Percentiles rank a stretch among this genome's conserved stretches.
Evolutionary conservation across 352 stramenopile genomes (phyloP).

Genomic region (Phytophthora tentaculata): DNA sequence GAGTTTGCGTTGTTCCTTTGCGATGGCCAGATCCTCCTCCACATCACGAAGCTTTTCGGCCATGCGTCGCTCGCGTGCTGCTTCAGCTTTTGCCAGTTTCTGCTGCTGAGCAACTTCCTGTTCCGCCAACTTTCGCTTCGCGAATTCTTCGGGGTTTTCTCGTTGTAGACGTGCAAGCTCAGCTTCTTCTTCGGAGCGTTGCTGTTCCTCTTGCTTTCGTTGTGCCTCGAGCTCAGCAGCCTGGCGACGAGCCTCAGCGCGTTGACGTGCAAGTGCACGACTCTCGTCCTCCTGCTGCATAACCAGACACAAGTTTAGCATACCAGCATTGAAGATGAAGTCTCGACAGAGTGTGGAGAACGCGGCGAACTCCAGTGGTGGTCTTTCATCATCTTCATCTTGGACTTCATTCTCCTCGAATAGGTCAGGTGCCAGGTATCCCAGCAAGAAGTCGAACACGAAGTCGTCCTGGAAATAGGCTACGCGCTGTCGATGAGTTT

Average conservation of each 20-base stretch:
- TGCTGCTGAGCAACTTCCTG: conserved; percentile 41
- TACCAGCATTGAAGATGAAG: conserved; percentile 60
- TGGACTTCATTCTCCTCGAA: conserved; percentile 19
- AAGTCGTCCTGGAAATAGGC: conserved; percentile 71
- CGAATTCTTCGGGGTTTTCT: conserved; percentile 50
- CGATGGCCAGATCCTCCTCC: conserved; percentile 67
- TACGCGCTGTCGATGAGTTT: conserved; percentile 50
- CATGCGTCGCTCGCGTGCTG: conserved; percentile 56
- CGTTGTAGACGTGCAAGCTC: conserved; percentile 43
- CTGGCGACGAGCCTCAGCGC: conserved; percentile 20
- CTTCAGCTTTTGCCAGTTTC: conserved; percentile 40
- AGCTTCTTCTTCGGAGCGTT: conserved; percentile 32
- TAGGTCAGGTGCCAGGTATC: conserved; percentile 45
- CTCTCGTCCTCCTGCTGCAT: conserved; percentile 57
- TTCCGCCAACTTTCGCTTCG: conserved; percentile 43
- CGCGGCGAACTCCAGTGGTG: conserved; percentile 61
- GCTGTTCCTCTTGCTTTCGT: conserved; percentile 24
- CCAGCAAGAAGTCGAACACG: conserved; percentile 65
- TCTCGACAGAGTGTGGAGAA: conserved; percentile 67
- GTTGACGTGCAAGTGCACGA: conserved; percentile 14
- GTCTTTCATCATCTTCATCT: conserved; percentile 23
- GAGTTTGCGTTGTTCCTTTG: conserved; percentile 69
- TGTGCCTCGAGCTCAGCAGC: conserved; percentile 29
- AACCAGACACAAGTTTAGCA: conserved; percentile 53
- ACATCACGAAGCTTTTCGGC: conserved; percentile 55